Evolutionary conservation across 2,329 filamentous ascomycete species (phyloP), one percentile per base, ranked within the genome.

Genomic region (Claviceps maximensis): DNA sequence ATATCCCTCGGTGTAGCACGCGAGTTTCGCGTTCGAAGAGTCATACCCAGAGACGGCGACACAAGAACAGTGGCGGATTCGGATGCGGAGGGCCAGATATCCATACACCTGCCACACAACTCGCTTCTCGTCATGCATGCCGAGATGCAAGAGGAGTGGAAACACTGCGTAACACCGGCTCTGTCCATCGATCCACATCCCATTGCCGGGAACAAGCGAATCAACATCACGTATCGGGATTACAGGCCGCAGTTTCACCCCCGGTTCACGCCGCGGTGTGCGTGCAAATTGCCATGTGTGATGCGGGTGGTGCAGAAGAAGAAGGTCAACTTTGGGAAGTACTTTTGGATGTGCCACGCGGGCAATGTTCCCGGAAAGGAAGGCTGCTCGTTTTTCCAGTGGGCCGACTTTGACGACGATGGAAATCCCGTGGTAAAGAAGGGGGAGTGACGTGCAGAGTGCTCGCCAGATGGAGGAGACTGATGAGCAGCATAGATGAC

Each of bases 71-170:
- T 63, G 63, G 67, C 70, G 3, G 70, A 75, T 13, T 72, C 78
- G 1, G 84, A 93, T 58, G 75, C 78, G 0, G 81, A 87, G 62
- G 91, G 90, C 4, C 90, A 95, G 64, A 91, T 97, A 54, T 83
- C 89, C 1, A 93, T 97, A 45, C 89, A 96, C 60, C 80, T 97
- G 0, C 91, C 91, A 0, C 93, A 97, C 67, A 97, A 97, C 66
- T 94, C 88, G 0, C 77, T 97, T 0, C 76, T 98, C 0, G 76
- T 97, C 10, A 97, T 98, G 93, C 90, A 97, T 63, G 90, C 91
- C 1, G 89, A 95, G 64, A 97, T 95, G 88, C 91, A 97, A 64
- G 91, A 97, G 64, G 84, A 87, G 63, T 97, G 89, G 89, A 97
- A 96, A 67, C 93, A 98, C 67, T 79, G 80, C 58, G 86, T 98